Evolutionary conservation across 31 red algal species (phyloP).

Genomic region (Endocladia muricata): DNA sequence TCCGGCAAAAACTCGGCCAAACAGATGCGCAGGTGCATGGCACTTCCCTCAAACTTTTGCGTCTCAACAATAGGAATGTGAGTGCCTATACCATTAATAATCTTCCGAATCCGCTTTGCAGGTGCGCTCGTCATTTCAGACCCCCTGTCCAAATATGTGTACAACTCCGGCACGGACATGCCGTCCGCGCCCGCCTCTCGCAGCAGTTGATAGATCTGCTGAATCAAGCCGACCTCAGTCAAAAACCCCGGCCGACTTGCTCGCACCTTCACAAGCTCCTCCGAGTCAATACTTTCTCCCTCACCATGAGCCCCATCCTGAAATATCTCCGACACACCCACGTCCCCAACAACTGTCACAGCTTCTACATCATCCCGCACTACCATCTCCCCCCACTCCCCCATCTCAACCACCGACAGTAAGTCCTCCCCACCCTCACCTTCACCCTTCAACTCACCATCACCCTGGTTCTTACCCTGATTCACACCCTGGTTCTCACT

Average conservation of each 20-base stretch:
- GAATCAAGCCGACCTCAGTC: constrained; percentile 45
- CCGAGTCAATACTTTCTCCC: not conserved
- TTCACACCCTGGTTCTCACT: not conserved
- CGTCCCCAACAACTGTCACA: not conserved
- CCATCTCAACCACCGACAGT: not conserved
- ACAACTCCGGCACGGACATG: constrained; percentile 56
- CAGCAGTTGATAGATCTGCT: constrained; percentile 54
- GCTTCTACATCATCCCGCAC: not conserved
- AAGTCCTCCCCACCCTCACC: not conserved
- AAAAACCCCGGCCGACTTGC: constrained; percentile 1
- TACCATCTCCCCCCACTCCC: not conserved
- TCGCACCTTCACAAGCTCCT: not conserved
- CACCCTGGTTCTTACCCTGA: not conserved
- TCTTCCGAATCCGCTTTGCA: constrained; percentile 55
- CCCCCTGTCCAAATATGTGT: constrained; percentile 36
- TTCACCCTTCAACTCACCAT: not conserved
- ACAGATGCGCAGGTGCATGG: constrained; percentile 38
- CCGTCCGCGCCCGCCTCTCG: constrained; percentile 24
- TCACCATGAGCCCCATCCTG: not conserved
- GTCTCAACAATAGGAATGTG: constrained; percentile 21
- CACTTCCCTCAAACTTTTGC: constrained; percentile 53
- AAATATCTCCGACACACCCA: not conserved
- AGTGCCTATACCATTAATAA: constrained; percentile 30
- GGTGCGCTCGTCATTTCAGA: constrained; percentile 9
- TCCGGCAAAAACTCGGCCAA: constrained; percentile 1